These are phyloP conservation scores for Apiotrichum siamense DNA, from an alignment of 1,284 basidiomycete genomes.

Conservation along the genomic window DNA sequence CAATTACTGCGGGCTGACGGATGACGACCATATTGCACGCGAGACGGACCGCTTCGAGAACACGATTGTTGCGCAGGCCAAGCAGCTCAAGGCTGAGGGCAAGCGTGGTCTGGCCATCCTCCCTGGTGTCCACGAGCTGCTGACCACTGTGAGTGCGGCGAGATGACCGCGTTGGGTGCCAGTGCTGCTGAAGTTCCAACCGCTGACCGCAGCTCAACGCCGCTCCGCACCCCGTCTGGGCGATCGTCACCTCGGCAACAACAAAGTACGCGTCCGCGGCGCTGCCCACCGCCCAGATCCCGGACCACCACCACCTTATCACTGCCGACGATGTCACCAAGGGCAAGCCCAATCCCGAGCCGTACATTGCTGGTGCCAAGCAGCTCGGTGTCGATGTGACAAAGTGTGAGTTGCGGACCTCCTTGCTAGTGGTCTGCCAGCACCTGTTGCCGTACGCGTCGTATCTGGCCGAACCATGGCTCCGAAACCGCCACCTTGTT, in stretches of 20 bases:
- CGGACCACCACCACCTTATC: slow-evolving; percentile 56
- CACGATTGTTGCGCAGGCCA: slow-evolving; percentile 42
- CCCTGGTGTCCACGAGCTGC: slow-evolving; percentile 37
- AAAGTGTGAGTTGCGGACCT: slow-evolving; percentile 43
- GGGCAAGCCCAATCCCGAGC: slow-evolving; percentile 76
- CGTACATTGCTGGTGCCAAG: slow-evolving; percentile 54
- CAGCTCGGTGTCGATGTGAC: slow-evolving; percentile 29
- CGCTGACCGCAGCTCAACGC: slow-evolving; percentile 53
- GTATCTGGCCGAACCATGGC: not conserved
- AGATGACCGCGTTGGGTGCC: no score
- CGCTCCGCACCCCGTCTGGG: slow-evolving; percentile 67
- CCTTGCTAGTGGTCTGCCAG: no score
- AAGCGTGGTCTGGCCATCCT: slow-evolving; percentile 42
- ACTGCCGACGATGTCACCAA: slow-evolving; percentile 66
- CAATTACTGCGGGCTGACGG: slow-evolving; percentile 59
- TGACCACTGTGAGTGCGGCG: slow-evolving; percentile 28
- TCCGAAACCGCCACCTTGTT: not conserved
- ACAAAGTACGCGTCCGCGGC: slow-evolving; percentile 61
- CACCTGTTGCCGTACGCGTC: no score
- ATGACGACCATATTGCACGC: slow-evolving; percentile 53
- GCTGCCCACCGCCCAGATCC: slow-evolving; percentile 57
- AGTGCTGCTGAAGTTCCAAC: not conserved
- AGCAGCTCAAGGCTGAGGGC: slow-evolving; percentile 36
- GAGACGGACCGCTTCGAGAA: slow-evolving; percentile 39
- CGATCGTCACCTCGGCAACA: slow-evolving; percentile 76